Base-by-base conservation (phyloP, 2,329 filamentous ascomycete species). In the Thielaviopsis ethacetica region DNA sequence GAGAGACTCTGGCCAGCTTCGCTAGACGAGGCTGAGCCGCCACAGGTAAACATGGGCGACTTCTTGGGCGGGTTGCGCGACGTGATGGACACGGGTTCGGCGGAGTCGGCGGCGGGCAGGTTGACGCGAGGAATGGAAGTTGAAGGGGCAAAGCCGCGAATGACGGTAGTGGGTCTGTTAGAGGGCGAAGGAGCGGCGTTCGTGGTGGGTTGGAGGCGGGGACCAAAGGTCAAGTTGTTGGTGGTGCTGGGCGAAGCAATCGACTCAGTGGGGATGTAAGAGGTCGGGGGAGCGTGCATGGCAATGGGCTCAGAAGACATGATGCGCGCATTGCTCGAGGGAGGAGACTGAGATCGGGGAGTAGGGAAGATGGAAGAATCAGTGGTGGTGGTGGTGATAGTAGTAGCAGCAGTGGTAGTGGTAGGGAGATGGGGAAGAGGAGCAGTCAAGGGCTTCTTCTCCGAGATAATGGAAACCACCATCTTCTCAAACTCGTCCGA, bases 381-480 rank as follows among this genome's bases (percentile, higher is more conserved):
- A 2, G 73, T 71, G 15, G 68, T 65, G 19, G 64, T 68, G 13
- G 65, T 62, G 15, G 58, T 59, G 30, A 66, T 62, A 24, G 66
- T 62, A 5, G 68, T 41, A 19, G 56, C 34, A 3, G 56, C 38
- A 27, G 53, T 21, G 47, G 49, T 55, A 41, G 19, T 52, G 7
- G 57, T 53, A 15, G 27, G 21, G 21, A 62, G 59, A 9, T 69
- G 67, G 19, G 78, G 75, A 9, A 83, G 70, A 65, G 76, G 81
- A 56, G 75, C 73, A 63, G 71, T 72, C 64, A 91, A 75, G 53
- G 79, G 78, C 70, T 83, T 83, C 71, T 88, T 89, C 71, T 93
- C 86, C 71, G 94, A 88, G 68, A 96, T 93, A 59, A 96, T 96
- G 47, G 85, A 89, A 59, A 87, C 82, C 50, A 96, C 88, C 81